Conservation (phyloP, 257 asterid species). For the Fraxinus cuspidata region DNA sequence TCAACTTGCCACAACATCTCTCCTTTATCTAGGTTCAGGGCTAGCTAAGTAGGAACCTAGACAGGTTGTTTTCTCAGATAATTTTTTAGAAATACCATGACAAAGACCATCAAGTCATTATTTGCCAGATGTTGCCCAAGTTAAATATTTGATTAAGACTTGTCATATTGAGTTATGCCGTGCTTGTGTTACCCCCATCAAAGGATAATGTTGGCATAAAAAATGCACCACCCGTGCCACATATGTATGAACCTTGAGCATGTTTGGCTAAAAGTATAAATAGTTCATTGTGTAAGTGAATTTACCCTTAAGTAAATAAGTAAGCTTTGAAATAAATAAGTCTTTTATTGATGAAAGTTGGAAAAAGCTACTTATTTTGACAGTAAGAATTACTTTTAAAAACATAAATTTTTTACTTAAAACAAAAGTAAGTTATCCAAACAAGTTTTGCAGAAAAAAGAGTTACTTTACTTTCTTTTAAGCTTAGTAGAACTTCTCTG, state of each 20-base stretch:
- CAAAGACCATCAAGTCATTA: background rate
- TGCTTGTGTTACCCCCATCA: background rate
- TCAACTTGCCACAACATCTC: background rate
- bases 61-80: background rate
- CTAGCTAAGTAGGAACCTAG: background rate
- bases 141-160: background rate
- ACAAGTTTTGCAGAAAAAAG: background rate
- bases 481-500: background rate
- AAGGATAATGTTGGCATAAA: background rate
- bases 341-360: too few species aligned
- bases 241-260: too few species aligned
- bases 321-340: background rate
- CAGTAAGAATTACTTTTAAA: too few species aligned
- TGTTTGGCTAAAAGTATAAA: too few species aligned
- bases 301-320: background rate
- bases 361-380: too few species aligned
- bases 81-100: background rate
- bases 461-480: background rate
- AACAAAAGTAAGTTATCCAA: too few species aligned
- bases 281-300: background rate
- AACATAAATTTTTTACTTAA: too few species aligned
- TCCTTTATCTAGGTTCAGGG: background rate
- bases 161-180: background rate
- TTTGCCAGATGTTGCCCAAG: background rate
- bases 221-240: too few species aligned